These are phyloP conservation scores for Bromus sterilis DNA, from an alignment of 176 grass and related monocot species.

Conservation along the genomic window DNA sequence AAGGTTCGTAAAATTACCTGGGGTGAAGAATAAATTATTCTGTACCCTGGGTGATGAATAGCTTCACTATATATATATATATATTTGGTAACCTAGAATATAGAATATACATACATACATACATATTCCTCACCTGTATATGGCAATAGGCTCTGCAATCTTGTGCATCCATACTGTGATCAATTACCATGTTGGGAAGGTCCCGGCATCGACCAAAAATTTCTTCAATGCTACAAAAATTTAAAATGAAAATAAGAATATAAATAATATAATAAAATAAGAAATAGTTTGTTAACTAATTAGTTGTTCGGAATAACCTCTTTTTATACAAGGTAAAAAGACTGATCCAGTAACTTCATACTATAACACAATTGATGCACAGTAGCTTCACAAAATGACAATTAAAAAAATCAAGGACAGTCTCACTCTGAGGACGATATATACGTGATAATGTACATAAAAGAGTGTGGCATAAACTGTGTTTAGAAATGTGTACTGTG, in stretches of 20 bases:
- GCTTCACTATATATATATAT: too few relatives aligned
- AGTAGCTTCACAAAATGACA: background rate
- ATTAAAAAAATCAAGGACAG: background rate
- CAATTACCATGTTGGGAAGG: background rate
- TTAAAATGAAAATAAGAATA: background rate
- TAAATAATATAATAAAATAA: background rate
- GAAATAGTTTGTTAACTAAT: background rate
- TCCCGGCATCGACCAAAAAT: constrained; percentile 14
- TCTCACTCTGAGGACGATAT: background rate
- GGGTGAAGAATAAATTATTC: too few relatives aligned
- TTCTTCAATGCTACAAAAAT: constrained; percentile 14
- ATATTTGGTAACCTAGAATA: too few relatives aligned
- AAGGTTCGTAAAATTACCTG: too few relatives aligned
- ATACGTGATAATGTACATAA: background rate
- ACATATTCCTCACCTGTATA: constrained; percentile 12
- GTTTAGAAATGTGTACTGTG: background rate
- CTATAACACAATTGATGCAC: background rate
- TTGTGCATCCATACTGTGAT: constrained; percentile 9
- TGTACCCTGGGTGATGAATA: too few relatives aligned
- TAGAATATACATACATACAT: background rate
- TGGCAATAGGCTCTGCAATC: background rate
- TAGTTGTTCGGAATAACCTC: too few relatives aligned
- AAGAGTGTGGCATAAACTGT: background rate
- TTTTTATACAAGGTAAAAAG: background rate
- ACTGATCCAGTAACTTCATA: background rate